Evolutionary conservation across 306 rosid genomes (phyloP).

Genomic region (Dicorynia guianensis): DNA sequence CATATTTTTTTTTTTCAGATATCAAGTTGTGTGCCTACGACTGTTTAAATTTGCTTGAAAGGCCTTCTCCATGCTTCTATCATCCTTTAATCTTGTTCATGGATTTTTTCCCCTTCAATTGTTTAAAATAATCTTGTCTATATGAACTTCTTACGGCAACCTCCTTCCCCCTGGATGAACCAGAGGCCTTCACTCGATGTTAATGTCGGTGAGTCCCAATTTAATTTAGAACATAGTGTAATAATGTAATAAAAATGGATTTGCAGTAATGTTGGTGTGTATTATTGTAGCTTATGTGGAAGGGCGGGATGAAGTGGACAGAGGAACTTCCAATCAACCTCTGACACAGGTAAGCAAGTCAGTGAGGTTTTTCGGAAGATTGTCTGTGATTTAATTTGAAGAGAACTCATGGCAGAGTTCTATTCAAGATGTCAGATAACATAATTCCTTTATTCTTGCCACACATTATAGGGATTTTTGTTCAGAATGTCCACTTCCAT

Average conservation of each 20-base stretch:
- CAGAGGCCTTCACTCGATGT: conserved; percentile 93
- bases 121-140: conserved; percentile 29
- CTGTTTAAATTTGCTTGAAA: conserved; percentile 23
- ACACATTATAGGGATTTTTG: conserved; percentile 13
- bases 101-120: not conserved
- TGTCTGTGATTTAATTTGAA: conserved; percentile 43
- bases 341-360: conserved; percentile 75
- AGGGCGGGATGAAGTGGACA: conserved; percentile 92
- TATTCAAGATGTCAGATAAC: conserved; percentile 35
- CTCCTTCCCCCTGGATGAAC: conserved; percentile 95
- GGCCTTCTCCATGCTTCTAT: not conserved
- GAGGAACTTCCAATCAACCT: conserved; percentile 79
- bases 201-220: conserved; percentile 82
- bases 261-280: conserved; percentile 45
- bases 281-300: conserved; percentile 87
- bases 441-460: conserved; percentile 28
- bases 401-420: conserved; percentile 28
- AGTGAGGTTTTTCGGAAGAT: conserved; percentile 32
- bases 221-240: conserved; percentile 24
- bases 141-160: conserved; percentile 68
- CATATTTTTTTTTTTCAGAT: not conserved
- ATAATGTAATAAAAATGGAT: conserved; percentile 31
- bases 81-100: conserved; percentile 2
- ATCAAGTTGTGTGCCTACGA: not conserved
- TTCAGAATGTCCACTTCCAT: conserved; percentile 33